Conservation (phyloP, 2,329 filamentous ascomycete species). For the Amphichorda felina region DNA sequence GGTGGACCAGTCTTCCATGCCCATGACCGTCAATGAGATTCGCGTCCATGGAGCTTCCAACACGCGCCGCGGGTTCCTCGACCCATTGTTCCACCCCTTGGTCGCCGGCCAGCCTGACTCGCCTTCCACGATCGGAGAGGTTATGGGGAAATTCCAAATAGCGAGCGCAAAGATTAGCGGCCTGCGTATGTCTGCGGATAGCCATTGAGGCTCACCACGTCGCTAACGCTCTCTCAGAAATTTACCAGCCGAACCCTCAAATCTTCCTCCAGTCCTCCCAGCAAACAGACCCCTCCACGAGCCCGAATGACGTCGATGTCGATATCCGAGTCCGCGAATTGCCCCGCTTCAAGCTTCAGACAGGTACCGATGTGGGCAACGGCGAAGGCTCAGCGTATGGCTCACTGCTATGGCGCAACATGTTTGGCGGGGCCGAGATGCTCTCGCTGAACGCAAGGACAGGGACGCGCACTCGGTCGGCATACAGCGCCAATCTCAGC, state of each 20-base stretch:
- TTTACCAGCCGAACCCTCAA: constrained; percentile 74
- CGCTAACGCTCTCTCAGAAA: constrained; percentile 39
- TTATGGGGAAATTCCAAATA: constrained; percentile 58
- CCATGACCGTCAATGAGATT: constrained; percentile 78
- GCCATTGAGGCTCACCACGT: background rate
- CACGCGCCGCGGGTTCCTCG: constrained; percentile 75
- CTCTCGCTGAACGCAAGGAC: constrained; percentile 77
- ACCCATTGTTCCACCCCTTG: constrained; percentile 68
- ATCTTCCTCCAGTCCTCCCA: constrained; percentile 63
- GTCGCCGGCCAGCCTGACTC: constrained; percentile 54
- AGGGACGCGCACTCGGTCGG: constrained; percentile 81
- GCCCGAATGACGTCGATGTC: constrained; percentile 69
- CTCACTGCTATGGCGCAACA: constrained; percentile 76
- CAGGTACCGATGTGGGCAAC: constrained; percentile 88
- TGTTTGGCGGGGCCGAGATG: constrained; percentile 88
- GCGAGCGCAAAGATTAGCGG: constrained; percentile 64
- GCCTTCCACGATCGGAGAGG: constrained; percentile 69
- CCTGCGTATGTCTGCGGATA: constrained; percentile 49
- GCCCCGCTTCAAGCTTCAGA: constrained; percentile 77
- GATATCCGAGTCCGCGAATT: constrained; percentile 76
- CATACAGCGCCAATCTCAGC: constrained; percentile 79
- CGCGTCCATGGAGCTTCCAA: constrained; percentile 71
- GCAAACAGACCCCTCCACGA: constrained; percentile 54
- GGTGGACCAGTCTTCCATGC: constrained; percentile 69
- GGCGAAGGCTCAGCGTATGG: constrained; percentile 89